Evolutionary conservation across 345 rosid species (phyloP).

Genomic region (Atalantia buxifolia): DNA sequence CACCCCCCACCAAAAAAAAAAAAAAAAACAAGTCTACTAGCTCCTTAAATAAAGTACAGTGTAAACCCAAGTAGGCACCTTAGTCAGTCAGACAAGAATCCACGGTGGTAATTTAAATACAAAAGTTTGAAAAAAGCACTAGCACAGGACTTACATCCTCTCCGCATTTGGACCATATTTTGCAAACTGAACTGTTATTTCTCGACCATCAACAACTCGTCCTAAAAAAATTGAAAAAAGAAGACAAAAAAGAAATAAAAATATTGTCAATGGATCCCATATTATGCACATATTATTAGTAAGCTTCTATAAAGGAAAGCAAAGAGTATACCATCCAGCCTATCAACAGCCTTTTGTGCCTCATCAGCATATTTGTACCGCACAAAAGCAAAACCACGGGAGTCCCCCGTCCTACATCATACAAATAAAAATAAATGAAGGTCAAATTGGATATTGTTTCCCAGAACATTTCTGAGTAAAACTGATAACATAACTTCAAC

Average conservation of each 20-base stretch:
- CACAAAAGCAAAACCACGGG: constrained; percentile 78
- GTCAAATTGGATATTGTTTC: too few relatives aligned
- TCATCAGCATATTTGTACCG: constrained; percentile 71
- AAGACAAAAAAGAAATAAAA: not conserved
- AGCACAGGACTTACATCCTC: constrained; percentile 57
- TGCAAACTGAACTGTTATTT: constrained; percentile 92
- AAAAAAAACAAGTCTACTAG: too few relatives aligned
- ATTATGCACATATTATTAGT: too few relatives aligned
- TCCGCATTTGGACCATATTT: constrained; percentile 99
- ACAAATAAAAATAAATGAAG: not conserved
- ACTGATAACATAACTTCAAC: too few relatives aligned
- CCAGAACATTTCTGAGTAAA: too few relatives aligned
- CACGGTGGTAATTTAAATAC: too few relatives aligned
- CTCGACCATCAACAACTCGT: constrained; percentile 90
- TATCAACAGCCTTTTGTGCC: constrained; percentile 72
- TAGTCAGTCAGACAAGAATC: too few relatives aligned
- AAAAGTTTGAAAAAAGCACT: too few relatives aligned
- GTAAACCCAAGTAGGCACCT: not conserved
- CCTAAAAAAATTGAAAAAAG: constrained; percentile 34
- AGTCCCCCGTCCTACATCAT: constrained; percentile 46
- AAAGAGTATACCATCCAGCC: constrained; percentile 52
- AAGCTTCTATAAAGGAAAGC: not conserved
- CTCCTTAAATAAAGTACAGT: not conserved
- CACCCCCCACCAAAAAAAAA: too few relatives aligned
- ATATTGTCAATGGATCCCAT: not conserved